A percentile compares a stretch with the other conserved stretches of the same genome.
These are phyloP conservation scores for Xeromyces bisporus DNA, from an alignment of 495 filamentous ascomycete genomes.

Conservation along the genomic window DNA sequence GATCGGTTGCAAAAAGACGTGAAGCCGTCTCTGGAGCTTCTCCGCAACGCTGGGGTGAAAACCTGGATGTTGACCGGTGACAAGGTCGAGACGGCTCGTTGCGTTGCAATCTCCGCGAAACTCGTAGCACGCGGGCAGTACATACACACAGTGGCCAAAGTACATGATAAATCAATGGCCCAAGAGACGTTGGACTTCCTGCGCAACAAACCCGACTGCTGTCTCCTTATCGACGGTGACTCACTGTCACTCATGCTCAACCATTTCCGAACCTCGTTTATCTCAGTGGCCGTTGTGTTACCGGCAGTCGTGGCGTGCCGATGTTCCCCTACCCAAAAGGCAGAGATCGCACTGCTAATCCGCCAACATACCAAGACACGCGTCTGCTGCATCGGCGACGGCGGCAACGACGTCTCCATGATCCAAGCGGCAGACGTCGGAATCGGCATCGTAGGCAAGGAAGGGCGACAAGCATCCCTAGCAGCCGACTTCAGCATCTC, in stretches of 20 bases:
- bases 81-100: slow-evolving; percentile 95
- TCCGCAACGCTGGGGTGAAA: slow-evolving; percentile 97
- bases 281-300: slow-evolving; percentile 69
- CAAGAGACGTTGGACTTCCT: slow-evolving; percentile 78
- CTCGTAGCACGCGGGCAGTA: slow-evolving; percentile 89
- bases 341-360: slow-evolving; percentile 81
- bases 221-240: slow-evolving; percentile 89
- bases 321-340: slow-evolving; percentile 94
- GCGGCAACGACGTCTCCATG: slow-evolving; percentile 98
- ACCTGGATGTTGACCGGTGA: slow-evolving; percentile 99
- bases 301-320: slow-evolving; percentile 92
- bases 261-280: slow-evolving; percentile 69
- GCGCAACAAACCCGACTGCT: slow-evolving; percentile 71
- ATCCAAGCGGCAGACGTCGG: slow-evolving; percentile 97
- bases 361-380: slow-evolving; percentile 83
- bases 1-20: slow-evolving; percentile 92
- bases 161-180: slow-evolving; percentile 39
- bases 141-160: slow-evolving; percentile 83
- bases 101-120: slow-evolving; percentile 88
- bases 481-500: slow-evolving; percentile 93
- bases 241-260: slow-evolving; percentile 67
- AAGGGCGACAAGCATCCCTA: slow-evolving; percentile 84
- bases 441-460: slow-evolving; percentile 95
- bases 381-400: slow-evolving; percentile 91
- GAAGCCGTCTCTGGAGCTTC: slow-evolving; percentile 81